A percentile compares a stretch with the other conserved stretches of the same genome.
Evolutionary conservation across 2,329 filamentous ascomycete genomes (phyloP).

Genomic region (Metarhizium sp.): DNA sequence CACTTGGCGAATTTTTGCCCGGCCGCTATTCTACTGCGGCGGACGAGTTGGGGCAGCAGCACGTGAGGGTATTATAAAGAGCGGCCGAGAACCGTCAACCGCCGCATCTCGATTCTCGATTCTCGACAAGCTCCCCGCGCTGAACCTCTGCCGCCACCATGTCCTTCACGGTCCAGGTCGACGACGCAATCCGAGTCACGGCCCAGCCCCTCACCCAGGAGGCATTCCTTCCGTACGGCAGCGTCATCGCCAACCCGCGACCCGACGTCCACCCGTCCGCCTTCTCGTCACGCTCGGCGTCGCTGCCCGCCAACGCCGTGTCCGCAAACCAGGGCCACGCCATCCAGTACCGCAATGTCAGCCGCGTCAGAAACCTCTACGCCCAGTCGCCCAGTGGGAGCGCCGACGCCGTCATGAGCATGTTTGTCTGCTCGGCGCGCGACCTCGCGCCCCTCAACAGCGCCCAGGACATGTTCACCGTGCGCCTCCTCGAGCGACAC

Average conservation of each 20-base stretch:
- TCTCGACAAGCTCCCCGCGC: too few species aligned
- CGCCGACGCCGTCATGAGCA: conserved; percentile 60
- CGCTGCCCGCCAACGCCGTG: conserved; percentile 37
- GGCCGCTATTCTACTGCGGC: too few species aligned
- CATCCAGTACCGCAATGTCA: conserved; percentile 75
- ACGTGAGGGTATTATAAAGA: too few species aligned
- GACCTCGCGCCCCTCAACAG: conserved; percentile 12
- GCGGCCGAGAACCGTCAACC: too few species aligned
- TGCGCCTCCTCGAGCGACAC: conserved; percentile 77
- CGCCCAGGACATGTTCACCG: conserved; percentile 34
- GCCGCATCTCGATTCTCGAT: too few species aligned
- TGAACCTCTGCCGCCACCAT: conserved; percentile 9
- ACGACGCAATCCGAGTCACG: conserved; percentile 29
- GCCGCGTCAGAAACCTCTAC: conserved; percentile 65
- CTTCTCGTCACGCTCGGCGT: conserved; percentile 28
- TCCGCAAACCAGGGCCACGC: conserved; percentile 80
- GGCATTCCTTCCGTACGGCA: conserved; percentile 71
- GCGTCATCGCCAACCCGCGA: conserved; percentile 68
- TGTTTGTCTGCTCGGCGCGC: conserved; percentile 67
- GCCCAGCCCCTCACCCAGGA: conserved; percentile 58
- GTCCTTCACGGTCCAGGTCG: conserved; percentile 16
- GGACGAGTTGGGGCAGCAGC: too few species aligned
- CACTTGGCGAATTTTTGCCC: too few species aligned
- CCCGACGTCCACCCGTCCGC: conserved; percentile 42
- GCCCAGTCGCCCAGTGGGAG: conserved; percentile 47